Evolutionary conservation across 768 basidiomycete species (phyloP), one percentile per base, ranked within the genome.

Genomic region (Serendipita sp.): DNA sequence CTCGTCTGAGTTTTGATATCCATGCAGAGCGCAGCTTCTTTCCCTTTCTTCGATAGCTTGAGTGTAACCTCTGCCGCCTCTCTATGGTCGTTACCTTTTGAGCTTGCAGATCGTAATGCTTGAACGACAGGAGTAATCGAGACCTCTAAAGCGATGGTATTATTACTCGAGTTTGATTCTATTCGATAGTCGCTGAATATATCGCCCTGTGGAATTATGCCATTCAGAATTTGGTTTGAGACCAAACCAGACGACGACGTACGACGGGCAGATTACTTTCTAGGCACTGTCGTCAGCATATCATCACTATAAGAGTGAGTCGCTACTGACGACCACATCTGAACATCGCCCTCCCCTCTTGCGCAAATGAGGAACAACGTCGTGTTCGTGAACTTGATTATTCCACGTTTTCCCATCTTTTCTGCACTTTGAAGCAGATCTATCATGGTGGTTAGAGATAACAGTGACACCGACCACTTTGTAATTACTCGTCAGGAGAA

Each of bases 351-450:
- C 35, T 60, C 56, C 24, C 56, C 56, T 35, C 35, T 32, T 4
- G 56, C 34, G 32, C 56, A 60, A 35, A 60, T 60, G n/a, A 60
- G 56, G 32, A 60, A 60, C 56, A 60, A 16, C 35, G 56, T 60
- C 32, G 24, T 35, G 34, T 37, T 32, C 35, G 56, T 60, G 24
- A 60, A 37, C 56, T 60, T 60, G 24, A 60, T 28, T 4, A 60
- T 60, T 1, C 24, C 56, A 37, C 56, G 56, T 60, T 38, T 60
- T 28, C 56, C 56, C 56, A 60, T 60, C n/a, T 60, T 60, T n/a
- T 60, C 56, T n/a, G 56, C 56, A 2, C 56, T 60, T 60, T 60
- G 56, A 37, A 60, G 56, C 24, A 60, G 28, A 60, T 30, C 56
- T 51, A 41, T 41, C 38, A 41, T 13, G 13, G 38, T 41, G 48